Percentiles rank a stretch among this genome's conserved stretches.
Evolutionary conservation across 2,329 filamentous ascomycete species (phyloP).

Genomic region (Graphilbum sp.): DNA sequence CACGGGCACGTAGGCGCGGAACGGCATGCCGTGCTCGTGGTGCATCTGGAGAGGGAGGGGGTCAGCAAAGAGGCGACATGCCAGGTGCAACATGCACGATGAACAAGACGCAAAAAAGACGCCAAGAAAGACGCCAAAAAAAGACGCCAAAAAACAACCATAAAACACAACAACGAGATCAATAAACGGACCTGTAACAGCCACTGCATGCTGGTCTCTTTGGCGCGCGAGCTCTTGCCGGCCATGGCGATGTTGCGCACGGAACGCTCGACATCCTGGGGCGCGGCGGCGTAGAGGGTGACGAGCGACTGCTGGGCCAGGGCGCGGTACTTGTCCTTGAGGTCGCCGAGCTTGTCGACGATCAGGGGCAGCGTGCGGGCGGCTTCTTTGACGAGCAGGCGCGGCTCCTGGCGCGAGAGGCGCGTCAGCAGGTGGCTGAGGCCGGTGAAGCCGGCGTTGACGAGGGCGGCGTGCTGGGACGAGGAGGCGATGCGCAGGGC

Average conservation of each 20-base stretch:
- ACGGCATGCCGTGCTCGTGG: conserved; percentile 60
- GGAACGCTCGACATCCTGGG: conserved; percentile 60
- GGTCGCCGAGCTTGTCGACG: conserved; percentile 73
- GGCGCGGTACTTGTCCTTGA: conserved; percentile 67
- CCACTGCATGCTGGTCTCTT: conserved; percentile 76
- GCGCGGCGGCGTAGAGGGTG: conserved; percentile 57
- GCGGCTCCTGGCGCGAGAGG: conserved; percentile 69
- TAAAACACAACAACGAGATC: no score
- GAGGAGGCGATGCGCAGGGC: conserved; percentile 59
- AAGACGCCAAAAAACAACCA: no score
- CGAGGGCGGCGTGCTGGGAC: conserved; percentile 61
- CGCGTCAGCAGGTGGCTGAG: conserved; percentile 79
- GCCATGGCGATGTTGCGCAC: conserved; percentile 64
- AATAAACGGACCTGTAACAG: conserved; percentile 58
- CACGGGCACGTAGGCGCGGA: conserved; percentile 65
- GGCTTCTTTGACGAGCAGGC: conserved; percentile 53
- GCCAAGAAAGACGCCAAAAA: no score
- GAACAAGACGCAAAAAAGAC: conserved; percentile 1
- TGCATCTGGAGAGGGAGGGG: conserved; percentile 69
- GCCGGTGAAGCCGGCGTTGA: conserved; percentile 72
- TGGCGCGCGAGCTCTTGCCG: conserved; percentile 68
- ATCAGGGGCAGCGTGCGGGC: conserved; percentile 57
- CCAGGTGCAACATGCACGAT: neutral
- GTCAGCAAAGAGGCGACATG: neutral
- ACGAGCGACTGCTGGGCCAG: conserved; percentile 60